These are phyloP conservation scores for Grifola frondosa DNA, from an alignment of 1,284 basidiomycete genomes.

Conservation along the genomic window DNA sequence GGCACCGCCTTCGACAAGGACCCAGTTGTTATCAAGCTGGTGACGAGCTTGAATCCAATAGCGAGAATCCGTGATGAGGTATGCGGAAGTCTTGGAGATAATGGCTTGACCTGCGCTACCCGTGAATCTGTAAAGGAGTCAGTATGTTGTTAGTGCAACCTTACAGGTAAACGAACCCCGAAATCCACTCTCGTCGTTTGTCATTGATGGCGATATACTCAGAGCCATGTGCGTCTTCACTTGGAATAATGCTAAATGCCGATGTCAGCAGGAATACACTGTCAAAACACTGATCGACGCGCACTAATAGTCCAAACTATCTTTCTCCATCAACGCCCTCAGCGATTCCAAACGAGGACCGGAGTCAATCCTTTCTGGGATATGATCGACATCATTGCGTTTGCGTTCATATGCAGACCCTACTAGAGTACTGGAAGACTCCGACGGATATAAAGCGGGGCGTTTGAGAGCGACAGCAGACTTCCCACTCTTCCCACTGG, in stretches of 20 bases:
- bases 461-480: too few species aligned
- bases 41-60: conserved; percentile 86
- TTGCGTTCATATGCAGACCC: conserved; percentile 71
- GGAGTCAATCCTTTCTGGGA: conserved; percentile 56
- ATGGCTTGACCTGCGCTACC: conserved; percentile 87
- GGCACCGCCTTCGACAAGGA: conserved; percentile 66
- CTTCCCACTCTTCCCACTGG: conserved; percentile 14
- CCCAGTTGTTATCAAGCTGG: conserved; percentile 81
- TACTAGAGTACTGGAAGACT: conserved; percentile 69
- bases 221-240: conserved; percentile 87
- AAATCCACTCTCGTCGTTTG: conserved; percentile 81
- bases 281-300: conserved; percentile 32
- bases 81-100: conserved; percentile 63
- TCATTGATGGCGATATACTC: conserved; percentile 85
- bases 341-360: conserved; percentile 63
- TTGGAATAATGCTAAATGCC: conserved; percentile 62
- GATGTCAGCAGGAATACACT: conserved; percentile 11
- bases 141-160: conserved; percentile 1
- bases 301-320: conserved; percentile 84
- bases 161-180: conserved; percentile 53
- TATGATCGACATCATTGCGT: conserved; percentile 57
- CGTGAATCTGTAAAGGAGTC: conserved; percentile 61
- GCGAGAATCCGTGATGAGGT: conserved; percentile 83
- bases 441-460: conserved; percentile 49
- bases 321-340: conserved; percentile 68